A percentile compares a stretch with the other conserved stretches of the same genome.
These are phyloP conservation scores for Collybiopsis luxurians DNA, from an alignment of 768 basidiomycete species.

Conservation along the genomic window DNA sequence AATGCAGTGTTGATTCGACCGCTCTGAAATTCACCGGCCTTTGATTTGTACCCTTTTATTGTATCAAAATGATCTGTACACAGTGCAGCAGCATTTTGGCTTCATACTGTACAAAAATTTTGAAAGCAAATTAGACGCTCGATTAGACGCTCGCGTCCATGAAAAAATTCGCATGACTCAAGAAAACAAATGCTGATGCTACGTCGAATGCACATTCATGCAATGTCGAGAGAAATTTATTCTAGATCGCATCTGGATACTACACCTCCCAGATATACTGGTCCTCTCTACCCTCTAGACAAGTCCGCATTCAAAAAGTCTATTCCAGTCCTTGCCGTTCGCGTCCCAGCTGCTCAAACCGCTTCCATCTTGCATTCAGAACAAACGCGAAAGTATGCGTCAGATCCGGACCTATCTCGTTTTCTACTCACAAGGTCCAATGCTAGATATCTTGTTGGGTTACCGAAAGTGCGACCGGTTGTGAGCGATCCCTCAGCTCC, in stretches of 20 bases:
- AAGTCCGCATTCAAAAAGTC: conserved; percentile 61
- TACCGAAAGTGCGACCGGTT: conserved; percentile 67
- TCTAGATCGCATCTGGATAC: conserved; percentile 16
- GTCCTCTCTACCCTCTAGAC: conserved; percentile 55
- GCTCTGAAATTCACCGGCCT: too few species aligned
- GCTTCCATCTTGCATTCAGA: conserved; percentile 54
- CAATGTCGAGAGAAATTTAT: conserved; percentile 1
- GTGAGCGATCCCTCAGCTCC: conserved; percentile 46
- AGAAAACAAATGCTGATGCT: conserved; percentile 9
- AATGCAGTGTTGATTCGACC: too few species aligned
- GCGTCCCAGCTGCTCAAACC: conserved; percentile 56
- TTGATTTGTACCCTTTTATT: too few species aligned
- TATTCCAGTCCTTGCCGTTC: conserved; percentile 65
- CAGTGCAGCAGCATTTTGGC: too few species aligned
- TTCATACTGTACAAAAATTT: too few species aligned
- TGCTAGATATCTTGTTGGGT: conserved; percentile 58
- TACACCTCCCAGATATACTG: conserved; percentile 46
- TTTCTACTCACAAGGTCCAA: neutral
- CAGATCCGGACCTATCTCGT: neutral
- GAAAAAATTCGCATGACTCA: too few species aligned
- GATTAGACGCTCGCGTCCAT: too few species aligned
- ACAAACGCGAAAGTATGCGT: conserved; percentile 56
- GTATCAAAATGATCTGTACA: too few species aligned
- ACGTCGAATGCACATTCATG: neutral
- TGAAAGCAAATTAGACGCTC: too few species aligned